Base-by-base conservation (phyloP, 1,139 yeast species). In the Sugiyamaella japonica region DNA sequence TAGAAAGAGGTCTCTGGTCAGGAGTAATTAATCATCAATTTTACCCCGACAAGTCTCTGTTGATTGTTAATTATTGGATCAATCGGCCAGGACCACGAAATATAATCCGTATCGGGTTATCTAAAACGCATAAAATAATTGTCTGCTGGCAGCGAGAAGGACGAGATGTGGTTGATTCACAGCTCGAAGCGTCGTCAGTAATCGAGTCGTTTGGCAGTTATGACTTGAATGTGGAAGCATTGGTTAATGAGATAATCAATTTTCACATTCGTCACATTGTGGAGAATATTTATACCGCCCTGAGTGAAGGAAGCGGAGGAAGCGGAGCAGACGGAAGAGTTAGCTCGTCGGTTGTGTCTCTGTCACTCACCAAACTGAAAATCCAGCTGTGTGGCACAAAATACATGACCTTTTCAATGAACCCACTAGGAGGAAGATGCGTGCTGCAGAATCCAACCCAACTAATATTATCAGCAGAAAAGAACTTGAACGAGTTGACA, bases 141-240 rank as follows among this genome's bases (percentile, higher is more conserved):
- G 61, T 84, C 63, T 76, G 85, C 58, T 89, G 96, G 96, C 78
- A 77, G 58, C 79, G 82, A 57, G 84, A 85, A 61, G 86, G 85
- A 1, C 68, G 68, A 39, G 73, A 70, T n/a, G 65, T 66, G 3
- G 61, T 44, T 10, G 60, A 56, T 34, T 62, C 32, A 10, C 32
- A 20, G 5, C 15, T 13, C 8, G 12, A 16, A 8, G 15, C 17
- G 3, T 41, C 52, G 16, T 23, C 64, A 36, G 57, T 59, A 2
- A 56, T 67, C 37, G 62, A 49, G 5, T 36, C 61, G 49, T 63
- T 66, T 56, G 66, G 65, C 9, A 63, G 61, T 23, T 56, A 59
- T 10, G 57, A 59, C 8, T 54, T 67, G 6, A 63, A 67, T 20
- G 68, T 68, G 7, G 71, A 69, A 44, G 54, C 56, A 37, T 59